Base-by-base conservation (phyloP, 176 grass and related monocot species). In the Leersia perrieri region DNA sequence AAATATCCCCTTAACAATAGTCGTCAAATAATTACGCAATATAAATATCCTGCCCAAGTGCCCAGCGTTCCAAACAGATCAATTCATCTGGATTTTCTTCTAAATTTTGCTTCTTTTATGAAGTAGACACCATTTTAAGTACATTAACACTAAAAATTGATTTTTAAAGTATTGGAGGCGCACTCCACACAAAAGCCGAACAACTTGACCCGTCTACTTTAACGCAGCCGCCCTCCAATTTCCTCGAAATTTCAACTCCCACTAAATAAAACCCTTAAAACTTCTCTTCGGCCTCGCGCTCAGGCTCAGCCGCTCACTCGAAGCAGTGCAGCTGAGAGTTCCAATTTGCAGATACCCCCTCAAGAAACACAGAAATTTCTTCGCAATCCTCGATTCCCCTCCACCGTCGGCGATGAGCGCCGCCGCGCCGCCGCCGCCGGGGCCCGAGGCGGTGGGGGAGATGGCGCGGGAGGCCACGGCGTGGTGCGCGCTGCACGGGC, bases 401-500 rank as follows among this genome's bases (percentile, higher is more conserved):
- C 47, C 45, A 14, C 25, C 9, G 7, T 65, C 55, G 11, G 68
- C 68, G 67, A 86, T 83, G 73, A 86, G 79, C 61, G n/a, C 79
- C 66, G 41, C 73, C 35, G 68, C 33, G 51, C n/a, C 68, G 42
- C 33, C 70, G 47, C 0, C 64, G 62, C 34, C 34, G 57, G 60
- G n/a, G 20, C 49, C 65, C 32, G 61, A 60, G 10, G 73, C 33
- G 12, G 64, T 84, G 71, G 76, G 9, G 40, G 85, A 89, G 77
- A 66, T 94, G 87, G 76, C 80, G 65, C 78, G 36, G 36, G 87
- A 79, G 70, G 92, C 92, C 11, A 29, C 90, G 23, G 67, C 76
- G 11, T 94, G 92, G 86, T 87, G 83, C 39, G 79, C 89, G 47
- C 72, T 91, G 60, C 86, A 94, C 85, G 89, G 92, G 41, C 86